Evolutionary conservation across 441 rosid species (phyloP).

Genomic region (Dalechampia spathulata): DNA sequence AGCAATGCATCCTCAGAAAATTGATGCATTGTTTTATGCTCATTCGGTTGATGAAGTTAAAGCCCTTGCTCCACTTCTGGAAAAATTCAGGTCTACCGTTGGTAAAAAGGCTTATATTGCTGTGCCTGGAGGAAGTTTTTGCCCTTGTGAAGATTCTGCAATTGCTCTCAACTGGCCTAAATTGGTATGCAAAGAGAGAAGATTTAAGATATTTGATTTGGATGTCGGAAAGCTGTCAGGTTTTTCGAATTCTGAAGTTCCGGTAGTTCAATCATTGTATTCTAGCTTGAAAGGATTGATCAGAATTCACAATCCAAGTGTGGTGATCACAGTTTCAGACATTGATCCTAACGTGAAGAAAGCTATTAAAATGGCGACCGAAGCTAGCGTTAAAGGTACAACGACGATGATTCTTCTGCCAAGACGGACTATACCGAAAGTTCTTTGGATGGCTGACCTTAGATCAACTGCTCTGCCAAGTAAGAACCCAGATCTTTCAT

Average conservation of each 20-base stretch:
- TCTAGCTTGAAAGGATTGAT: conserved; percentile 90
- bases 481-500: conserved; percentile 27
- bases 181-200: conserved; percentile 66
- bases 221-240: conserved; percentile 56
- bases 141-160: conserved; percentile 82
- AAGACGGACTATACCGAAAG: conserved; percentile 61
- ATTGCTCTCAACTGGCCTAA: conserved; percentile 67
- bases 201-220: conserved; percentile 87
- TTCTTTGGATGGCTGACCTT: conserved; percentile 98
- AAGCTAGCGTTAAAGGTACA: conserved; percentile 43
- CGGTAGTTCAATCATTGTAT: conserved; percentile 77
- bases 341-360: conserved; percentile 71
- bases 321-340: conserved; percentile 70
- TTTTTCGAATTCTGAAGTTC: conserved; percentile 71
- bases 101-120: conserved; percentile 89
- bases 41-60: conserved; percentile 75
- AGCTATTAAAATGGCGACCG: conserved; percentile 81
- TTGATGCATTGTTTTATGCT: conserved; percentile 84
- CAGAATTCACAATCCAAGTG: conserved; percentile 81
- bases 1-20: conserved; percentile 87
- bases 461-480: conserved; percentile 92
- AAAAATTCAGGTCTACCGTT: conserved; percentile 71
- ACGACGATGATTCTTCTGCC: conserved; percentile 64
- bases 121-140: conserved; percentile 78
- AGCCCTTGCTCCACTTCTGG: conserved; percentile 68